These are phyloP conservation scores for Paramecium primaurelia DNA, from an alignment of 73 alveolate species.

Conservation along the genomic window DNA sequence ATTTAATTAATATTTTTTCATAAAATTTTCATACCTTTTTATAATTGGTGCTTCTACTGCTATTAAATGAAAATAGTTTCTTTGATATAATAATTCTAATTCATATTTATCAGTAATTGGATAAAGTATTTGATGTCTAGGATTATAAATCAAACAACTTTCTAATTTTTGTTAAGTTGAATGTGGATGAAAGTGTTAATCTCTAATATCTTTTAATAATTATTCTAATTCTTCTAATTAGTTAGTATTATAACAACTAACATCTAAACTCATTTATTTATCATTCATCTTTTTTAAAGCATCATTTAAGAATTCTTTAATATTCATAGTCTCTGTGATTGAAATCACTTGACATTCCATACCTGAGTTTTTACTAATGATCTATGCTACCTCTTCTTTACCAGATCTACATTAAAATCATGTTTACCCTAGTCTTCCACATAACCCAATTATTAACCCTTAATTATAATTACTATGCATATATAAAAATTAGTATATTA, in stretches of 20 bases:
- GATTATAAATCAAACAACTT: background rate
- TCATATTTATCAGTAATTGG: background rate
- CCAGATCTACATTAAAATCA: background rate
- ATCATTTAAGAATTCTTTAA: background rate
- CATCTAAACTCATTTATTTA: background rate
- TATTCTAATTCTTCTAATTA: background rate
- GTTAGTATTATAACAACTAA: background rate
- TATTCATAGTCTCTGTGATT: background rate
- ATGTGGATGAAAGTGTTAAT: background rate
- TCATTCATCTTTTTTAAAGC: background rate
- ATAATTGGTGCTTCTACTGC: slow-evolving; percentile 63
- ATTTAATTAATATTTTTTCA: slow-evolving; percentile 55
- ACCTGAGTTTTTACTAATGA: background rate
- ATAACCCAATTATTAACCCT: slow-evolving; percentile 25
- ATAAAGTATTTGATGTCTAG: background rate
- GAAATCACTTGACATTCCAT: background rate
- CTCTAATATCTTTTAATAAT: background rate
- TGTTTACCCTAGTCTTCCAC: slow-evolving; percentile 24
- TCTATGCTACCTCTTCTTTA: background rate
- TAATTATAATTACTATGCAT: background rate
- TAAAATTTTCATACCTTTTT: slow-evolving; percentile 60
- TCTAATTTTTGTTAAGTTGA: background rate
- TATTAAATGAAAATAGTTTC: slow-evolving; percentile 64
- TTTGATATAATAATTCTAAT: slow-evolving; percentile 31
- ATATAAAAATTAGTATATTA: background rate